phyloP scores from a whole-genome alignment of 371 early-diverging fungal species.

The Thermomucor indicae-seudaticae region DNA sequence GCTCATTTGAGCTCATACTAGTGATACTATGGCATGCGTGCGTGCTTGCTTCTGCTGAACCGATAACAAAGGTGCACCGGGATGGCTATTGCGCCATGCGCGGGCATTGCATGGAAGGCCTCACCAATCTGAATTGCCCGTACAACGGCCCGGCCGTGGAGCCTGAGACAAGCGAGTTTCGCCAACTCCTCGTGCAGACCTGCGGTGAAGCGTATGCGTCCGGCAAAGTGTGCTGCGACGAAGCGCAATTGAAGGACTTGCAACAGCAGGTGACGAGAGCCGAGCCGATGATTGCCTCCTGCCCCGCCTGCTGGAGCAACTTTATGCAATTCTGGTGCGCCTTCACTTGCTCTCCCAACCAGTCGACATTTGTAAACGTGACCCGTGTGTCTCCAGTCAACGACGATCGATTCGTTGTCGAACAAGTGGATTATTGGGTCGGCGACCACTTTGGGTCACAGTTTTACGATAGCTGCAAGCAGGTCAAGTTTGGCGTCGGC shows the following conservation, averaged over 20 bases:
- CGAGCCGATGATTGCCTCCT: constrained; percentile 56
- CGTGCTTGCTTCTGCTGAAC: not conserved
- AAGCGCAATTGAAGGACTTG: constrained; percentile 51
- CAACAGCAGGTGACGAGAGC: constrained; percentile 52
- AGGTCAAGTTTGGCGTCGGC: constrained; percentile 66
- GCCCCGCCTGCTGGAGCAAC: constrained; percentile 79
- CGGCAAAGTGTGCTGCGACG: constrained; percentile 61
- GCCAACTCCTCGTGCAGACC: constrained; percentile 46
- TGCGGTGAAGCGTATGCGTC: constrained; percentile 57
- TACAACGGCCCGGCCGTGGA: constrained; percentile 45
- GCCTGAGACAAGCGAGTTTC: constrained; percentile 40
- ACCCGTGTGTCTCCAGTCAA: constrained; percentile 27
- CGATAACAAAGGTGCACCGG: constrained; percentile 28
- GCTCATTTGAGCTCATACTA: no score
- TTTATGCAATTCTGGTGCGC: constrained; percentile 70
- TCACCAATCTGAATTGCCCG: constrained; percentile 45
- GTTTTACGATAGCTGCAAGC: constrained; percentile 73
- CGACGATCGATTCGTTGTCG: constrained; percentile 38
- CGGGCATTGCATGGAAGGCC: constrained; percentile 47
- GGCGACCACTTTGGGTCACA: constrained; percentile 54
- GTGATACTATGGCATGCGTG: no score
- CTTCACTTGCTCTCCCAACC: constrained; percentile 70
- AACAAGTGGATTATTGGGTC: constrained; percentile 57
- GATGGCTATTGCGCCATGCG: constrained; percentile 63
- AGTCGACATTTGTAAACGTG: constrained; percentile 69